Conservation (phyloP, 1,284 basidiomycete genomes). For the Rugosomyces carneus region DNA sequence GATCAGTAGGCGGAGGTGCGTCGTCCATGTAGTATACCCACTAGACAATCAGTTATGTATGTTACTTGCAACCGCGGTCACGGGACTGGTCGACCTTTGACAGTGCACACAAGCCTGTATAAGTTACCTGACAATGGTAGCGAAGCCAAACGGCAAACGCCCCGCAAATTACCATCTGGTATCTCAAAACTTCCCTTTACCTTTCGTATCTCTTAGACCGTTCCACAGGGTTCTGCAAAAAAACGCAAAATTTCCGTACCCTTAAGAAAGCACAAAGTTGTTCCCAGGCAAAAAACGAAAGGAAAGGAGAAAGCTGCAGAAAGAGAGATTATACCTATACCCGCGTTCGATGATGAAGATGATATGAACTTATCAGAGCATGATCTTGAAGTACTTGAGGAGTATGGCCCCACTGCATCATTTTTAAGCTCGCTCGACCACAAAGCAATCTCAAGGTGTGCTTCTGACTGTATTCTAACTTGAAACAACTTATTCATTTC, state of each 20-base stretch:
- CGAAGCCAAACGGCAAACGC: slow-evolving; percentile 30
- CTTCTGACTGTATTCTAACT: neutral
- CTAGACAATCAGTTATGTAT: too few relatives aligned
- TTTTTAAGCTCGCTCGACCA: slow-evolving; percentile 65
- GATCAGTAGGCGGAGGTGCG: slow-evolving; percentile 49
- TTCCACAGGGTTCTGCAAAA: slow-evolving; percentile 32
- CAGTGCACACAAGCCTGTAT: too few relatives aligned
- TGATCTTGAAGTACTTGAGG: slow-evolving; percentile 52
- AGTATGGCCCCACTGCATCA: slow-evolving; percentile 47
- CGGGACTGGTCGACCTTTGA: too few relatives aligned
- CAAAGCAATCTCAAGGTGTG: slow-evolving; percentile 67
- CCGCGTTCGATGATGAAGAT: slow-evolving; percentile 36
- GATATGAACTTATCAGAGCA: slow-evolving; percentile 56
- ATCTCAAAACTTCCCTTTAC: slow-evolving; percentile 7
- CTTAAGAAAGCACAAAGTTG: slow-evolving; percentile 6
- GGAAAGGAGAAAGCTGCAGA: slow-evolving; percentile 53
- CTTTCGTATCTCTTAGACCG: neutral
- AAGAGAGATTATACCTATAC: slow-evolving; percentile 57
- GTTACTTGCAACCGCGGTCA: neutral
- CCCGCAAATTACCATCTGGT: slow-evolving; percentile 30
- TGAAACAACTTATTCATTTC: neutral
- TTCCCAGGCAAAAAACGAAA: slow-evolving; percentile 28
- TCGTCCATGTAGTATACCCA: too few relatives aligned
- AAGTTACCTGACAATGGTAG: slow-evolving; percentile 19
- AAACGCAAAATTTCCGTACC: slow-evolving; percentile 35